phyloP scores from a whole-genome alignment of 139 green algal species.

The Coccomyxa sp. region DNA sequence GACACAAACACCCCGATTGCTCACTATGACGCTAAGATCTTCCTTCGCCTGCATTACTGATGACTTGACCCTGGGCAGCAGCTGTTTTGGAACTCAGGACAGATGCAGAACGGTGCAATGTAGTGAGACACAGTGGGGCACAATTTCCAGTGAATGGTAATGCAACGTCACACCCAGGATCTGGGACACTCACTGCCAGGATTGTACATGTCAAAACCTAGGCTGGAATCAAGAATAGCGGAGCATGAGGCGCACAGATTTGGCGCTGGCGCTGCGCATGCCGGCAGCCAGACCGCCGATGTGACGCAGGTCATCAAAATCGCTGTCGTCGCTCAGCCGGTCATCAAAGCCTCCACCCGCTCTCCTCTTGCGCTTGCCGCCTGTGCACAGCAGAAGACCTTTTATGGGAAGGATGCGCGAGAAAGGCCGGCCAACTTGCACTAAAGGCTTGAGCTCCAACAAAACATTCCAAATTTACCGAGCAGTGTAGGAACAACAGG shows the following conservation, averaged over 20 bases:
- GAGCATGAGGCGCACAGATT: conserved; percentile 33
- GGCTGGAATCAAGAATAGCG: neutral
- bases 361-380: conserved; percentile 35
- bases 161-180: too few relatives aligned
- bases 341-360: conserved; percentile 11
- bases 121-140: too few relatives aligned
- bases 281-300: conserved; percentile 7
- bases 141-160: too few relatives aligned
- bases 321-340: conserved; percentile 44
- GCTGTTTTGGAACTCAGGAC: too few relatives aligned
- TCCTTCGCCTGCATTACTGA: too few relatives aligned
- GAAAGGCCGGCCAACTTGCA: neutral
- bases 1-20: conserved; percentile 24
- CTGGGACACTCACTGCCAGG: too few relatives aligned
- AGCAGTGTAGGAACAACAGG: neutral
- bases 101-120: too few relatives aligned
- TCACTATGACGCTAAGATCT: neutral
- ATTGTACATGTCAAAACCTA: too few relatives aligned
- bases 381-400: neutral
- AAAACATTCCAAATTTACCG: too few relatives aligned
- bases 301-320: conserved; percentile 65
- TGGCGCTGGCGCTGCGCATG: conserved; percentile 22
- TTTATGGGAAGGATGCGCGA: neutral
- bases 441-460: neutral
- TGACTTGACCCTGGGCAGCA: too few relatives aligned